Percentiles rank a stretch among this genome's conserved stretches.
Evolutionary conservation across 805 yeast species (phyloP).

Genomic region (Blastobotrys peoriensis): DNA sequence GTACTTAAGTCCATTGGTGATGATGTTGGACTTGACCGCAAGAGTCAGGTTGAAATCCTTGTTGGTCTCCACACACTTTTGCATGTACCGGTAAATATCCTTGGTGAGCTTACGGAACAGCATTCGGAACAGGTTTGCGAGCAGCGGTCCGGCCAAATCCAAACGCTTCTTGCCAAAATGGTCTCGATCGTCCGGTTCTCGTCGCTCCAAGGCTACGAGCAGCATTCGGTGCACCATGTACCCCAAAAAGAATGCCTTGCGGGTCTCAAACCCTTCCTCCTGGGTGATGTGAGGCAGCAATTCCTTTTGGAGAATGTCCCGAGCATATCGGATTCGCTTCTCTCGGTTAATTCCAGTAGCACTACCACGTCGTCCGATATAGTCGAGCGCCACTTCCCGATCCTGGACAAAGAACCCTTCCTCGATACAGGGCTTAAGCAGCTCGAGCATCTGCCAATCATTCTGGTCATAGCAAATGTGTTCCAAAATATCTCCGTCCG

Average conservation of each 20-base stretch:
- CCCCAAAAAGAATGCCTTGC: slow-evolving; percentile 96
- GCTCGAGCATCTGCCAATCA: slow-evolving; percentile 99
- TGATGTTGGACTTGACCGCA: slow-evolving; percentile 95
- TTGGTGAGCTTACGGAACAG: slow-evolving; percentile 91
- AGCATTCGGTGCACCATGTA: slow-evolving; percentile 95
- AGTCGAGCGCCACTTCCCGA: slow-evolving; percentile 95
- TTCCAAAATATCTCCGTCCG: slow-evolving; percentile 97
- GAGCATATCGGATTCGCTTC: slow-evolving; percentile 96
- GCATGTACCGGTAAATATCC: slow-evolving; percentile 97
- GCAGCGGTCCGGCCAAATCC: slow-evolving; percentile 96
- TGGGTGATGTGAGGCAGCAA: slow-evolving; percentile 96
- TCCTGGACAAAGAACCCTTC: slow-evolving; percentile 98
- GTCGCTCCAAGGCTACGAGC: slow-evolving; percentile 93
- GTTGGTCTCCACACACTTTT: slow-evolving; percentile 96
- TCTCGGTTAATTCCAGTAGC: slow-evolving; percentile 95
- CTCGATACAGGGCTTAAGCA: slow-evolving; percentile 98
- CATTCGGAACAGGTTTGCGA: slow-evolving; percentile 92
- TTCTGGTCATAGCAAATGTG: slow-evolving; percentile 96
- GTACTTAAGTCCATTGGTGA: slow-evolving; percentile 94
- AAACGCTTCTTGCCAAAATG: slow-evolving; percentile 98
- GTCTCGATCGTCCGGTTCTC: slow-evolving; percentile 98
- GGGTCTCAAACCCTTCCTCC: slow-evolving; percentile 92
- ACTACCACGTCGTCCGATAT: slow-evolving; percentile 97
- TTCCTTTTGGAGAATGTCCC: slow-evolving; percentile 93
- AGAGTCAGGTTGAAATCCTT: slow-evolving; percentile 93